These are phyloP conservation scores for Pinus tabuliformis DNA, from an alignment of 75 land plant genomes.

Conservation along the genomic window DNA sequence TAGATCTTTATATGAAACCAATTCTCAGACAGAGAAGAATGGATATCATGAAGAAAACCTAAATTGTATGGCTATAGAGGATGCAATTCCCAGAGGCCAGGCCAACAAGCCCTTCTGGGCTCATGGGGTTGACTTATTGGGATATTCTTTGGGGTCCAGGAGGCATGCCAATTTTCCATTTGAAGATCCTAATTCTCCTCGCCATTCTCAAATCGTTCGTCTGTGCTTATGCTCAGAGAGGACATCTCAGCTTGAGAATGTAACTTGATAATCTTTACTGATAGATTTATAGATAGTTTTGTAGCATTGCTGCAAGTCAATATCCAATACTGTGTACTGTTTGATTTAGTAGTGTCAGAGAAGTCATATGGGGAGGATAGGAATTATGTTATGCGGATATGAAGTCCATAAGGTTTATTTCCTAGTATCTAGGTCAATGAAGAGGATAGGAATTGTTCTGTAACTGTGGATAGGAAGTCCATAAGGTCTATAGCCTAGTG, in stretches of 20 bases:
- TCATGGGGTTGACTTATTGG: conserved; percentile 80
- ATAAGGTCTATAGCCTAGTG: too few species aligned
- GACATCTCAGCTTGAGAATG: conserved; percentile 46
- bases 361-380: too few species aligned
- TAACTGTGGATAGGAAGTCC: too few species aligned
- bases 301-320: neutral
- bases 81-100: conserved; percentile 57
- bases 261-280: conserved; percentile 11
- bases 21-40: neutral
- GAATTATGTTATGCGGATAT: too few species aligned
- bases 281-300: neutral
- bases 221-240: conserved; percentile 36
- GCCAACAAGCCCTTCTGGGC: conserved; percentile 91
- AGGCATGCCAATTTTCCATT: conserved; percentile 61
- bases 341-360: neutral
- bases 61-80: conserved; percentile 52
- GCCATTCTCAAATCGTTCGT: conserved; percentile 51
- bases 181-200: conserved; percentile 28
- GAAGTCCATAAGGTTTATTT: too few species aligned
- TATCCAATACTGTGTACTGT: neutral
- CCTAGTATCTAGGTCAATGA: too few species aligned
- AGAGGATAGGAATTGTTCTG: too few species aligned
- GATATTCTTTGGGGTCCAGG: conserved; percentile 79
- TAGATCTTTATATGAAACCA: too few species aligned
- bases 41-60: conserved; percentile 2